A percentile compares a stretch with the other conserved stretches of the same genome.
Conservation (phyloP, 352 stramenopile species). For the Phytophthora citricola region DNA sequence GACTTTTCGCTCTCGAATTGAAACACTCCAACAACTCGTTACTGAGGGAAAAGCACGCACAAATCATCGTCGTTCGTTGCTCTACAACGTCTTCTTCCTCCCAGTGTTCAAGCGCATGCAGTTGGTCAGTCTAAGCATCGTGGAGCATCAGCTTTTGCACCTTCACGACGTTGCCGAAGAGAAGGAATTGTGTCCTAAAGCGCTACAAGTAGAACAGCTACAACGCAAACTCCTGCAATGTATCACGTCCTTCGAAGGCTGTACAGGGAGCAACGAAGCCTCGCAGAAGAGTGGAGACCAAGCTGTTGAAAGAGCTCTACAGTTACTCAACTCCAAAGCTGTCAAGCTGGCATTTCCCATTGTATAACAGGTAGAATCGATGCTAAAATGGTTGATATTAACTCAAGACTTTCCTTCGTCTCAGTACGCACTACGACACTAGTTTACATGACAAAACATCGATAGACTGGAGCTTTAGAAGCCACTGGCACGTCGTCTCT, state of each 20-base stretch:
- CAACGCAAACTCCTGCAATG: constrained; percentile 73
- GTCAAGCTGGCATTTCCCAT: constrained; percentile 31
- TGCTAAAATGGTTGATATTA: constrained; percentile 20
- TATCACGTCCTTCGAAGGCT: constrained; percentile 75
- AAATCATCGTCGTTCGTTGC: constrained; percentile 67
- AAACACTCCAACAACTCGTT: constrained; percentile 45
- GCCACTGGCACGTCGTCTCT: constrained; percentile 47
- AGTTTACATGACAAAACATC: constrained; percentile 5
- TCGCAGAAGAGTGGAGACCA: constrained; percentile 66
- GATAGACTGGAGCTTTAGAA: constrained; percentile 11
- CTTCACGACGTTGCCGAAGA: constrained; percentile 29
- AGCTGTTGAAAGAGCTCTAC: constrained; percentile 55
- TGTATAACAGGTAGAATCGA: constrained; percentile 1
- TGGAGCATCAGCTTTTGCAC: constrained; percentile 63
- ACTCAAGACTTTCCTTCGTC: constrained; percentile 12
- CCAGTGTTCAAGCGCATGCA: constrained; percentile 56
- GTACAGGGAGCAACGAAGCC: constrained; percentile 44
- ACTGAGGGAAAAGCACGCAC: constrained; percentile 50
- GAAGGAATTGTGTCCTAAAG: constrained; percentile 16
- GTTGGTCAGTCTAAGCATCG: constrained; percentile 44
- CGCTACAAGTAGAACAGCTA: constrained; percentile 46
- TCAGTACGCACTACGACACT: constrained; percentile 17
- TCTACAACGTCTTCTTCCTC: constrained; percentile 58
- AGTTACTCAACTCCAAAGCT: constrained; percentile 58
- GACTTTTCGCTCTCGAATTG: constrained; percentile 43